Evolutionary conservation across 768 basidiomycete species (phyloP).

Genomic region (Suillus plorans): DNA sequence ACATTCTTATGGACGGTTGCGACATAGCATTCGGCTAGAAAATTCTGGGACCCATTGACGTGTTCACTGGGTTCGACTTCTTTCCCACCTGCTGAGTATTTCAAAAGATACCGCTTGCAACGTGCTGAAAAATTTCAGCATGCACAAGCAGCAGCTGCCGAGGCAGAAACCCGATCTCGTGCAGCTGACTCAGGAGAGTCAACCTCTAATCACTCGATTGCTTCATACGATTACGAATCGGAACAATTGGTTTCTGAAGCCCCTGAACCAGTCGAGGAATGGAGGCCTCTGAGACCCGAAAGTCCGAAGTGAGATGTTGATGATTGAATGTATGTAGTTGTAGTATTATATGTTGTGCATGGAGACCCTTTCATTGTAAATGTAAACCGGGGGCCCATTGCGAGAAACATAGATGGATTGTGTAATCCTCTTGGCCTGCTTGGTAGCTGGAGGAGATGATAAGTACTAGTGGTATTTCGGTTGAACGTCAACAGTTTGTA

Average conservation of each 20-base stretch:
- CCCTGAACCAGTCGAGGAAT: no score
- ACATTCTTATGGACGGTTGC: background rate
- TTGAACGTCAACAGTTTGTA: background rate
- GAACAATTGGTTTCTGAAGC: background rate
- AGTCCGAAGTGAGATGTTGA: conserved; percentile 30
- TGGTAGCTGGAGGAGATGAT: background rate
- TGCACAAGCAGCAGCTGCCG: background rate
- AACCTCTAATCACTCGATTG: background rate
- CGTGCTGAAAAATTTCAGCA: background rate
- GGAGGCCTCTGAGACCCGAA: no score
- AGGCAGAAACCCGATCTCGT: background rate
- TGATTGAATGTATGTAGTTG: background rate
- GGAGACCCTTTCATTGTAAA: no score
- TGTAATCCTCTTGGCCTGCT: background rate
- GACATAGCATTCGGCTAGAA: background rate
- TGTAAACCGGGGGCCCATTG: background rate
- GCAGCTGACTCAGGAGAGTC: background rate
- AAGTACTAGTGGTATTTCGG: background rate
- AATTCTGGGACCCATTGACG: background rate
- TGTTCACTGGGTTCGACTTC: background rate
- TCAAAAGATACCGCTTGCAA: background rate
- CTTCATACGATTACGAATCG: background rate
- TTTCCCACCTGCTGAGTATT: background rate
- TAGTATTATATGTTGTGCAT: background rate
- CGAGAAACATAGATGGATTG: background rate